Conservation (phyloP, 495 filamentous ascomycete species). For the Cercophora sp. region DNA sequence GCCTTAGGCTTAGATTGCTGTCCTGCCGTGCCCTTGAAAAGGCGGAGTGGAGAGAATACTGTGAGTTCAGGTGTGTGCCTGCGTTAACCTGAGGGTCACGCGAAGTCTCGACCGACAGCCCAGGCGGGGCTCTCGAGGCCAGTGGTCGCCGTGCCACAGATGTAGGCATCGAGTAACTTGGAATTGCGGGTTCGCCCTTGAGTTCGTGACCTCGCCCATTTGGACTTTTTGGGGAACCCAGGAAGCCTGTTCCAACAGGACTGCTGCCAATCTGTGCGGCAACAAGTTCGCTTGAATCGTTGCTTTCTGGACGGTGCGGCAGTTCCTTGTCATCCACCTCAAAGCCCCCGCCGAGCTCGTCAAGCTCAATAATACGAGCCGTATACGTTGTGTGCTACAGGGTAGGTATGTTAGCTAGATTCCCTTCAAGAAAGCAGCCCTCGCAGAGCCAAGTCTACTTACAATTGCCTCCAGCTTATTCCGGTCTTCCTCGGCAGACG, state of each 20-base stretch:
- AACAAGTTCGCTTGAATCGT: conserved; percentile 43
- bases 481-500: conserved; percentile 76
- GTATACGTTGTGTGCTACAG: conserved; percentile 80
- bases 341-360: conserved; percentile 59
- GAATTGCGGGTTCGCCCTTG: conserved; percentile 19
- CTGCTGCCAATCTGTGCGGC: conserved; percentile 45
- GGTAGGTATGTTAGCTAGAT: conserved; percentile 5
- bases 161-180: conserved; percentile 29
- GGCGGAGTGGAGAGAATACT: conserved; percentile 42
- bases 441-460: conserved; percentile 40
- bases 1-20: conserved; percentile 37
- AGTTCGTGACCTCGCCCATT: background rate
- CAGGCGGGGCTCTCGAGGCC: conserved; percentile 2
- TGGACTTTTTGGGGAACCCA: background rate
- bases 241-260: conserved; percentile 14
- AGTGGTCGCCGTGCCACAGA: conserved; percentile 13
- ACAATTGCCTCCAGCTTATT: conserved; percentile 86
- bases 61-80: conserved; percentile 17
- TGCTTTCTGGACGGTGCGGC: conserved; percentile 67
- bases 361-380: conserved; percentile 79
- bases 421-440: background rate
- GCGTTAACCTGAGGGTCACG: conserved; percentile 17
- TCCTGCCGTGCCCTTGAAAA: conserved; percentile 44
- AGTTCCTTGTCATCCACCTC: conserved; percentile 63
- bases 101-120: no score